Percentiles rank a stretch among this genome's conserved stretches.
phyloP scores from a whole-genome alignment of 345 rosid species.

The Citrus medica region DNA sequence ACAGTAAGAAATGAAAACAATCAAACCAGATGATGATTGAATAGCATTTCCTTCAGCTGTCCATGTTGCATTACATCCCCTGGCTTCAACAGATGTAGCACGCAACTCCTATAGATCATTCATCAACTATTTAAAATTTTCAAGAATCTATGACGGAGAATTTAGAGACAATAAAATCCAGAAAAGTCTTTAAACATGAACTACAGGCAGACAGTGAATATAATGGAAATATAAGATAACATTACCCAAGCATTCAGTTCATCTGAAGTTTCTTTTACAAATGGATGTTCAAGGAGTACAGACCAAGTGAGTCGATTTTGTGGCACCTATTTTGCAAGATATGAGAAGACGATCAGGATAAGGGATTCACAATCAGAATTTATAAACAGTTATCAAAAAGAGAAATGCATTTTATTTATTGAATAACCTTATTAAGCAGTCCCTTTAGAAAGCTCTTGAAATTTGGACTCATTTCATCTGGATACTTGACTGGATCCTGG shows the following conservation, averaged over 20 bases:
- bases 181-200: background rate
- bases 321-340: constrained; percentile 60
- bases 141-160: constrained; percentile 17
- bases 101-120: constrained; percentile 46
- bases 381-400: constrained; percentile 4
- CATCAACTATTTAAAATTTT: constrained; percentile 13
- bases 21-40: constrained; percentile 43
- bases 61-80: constrained; percentile 36
- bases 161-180: background rate
- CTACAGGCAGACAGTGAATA: background rate
- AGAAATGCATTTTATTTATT: background rate
- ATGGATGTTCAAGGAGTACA: constrained; percentile 90
- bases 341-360: constrained; percentile 1
- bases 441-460: constrained; percentile 93
- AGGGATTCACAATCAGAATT: constrained; percentile 4
- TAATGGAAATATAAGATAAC: background rate
- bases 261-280: constrained; percentile 66
- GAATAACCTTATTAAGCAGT: constrained; percentile 81
- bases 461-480: constrained; percentile 80
- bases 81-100: constrained; percentile 34
- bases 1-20: constrained; percentile 28
- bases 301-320: constrained; percentile 96
- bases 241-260: constrained; percentile 74
- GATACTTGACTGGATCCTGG: constrained; percentile 97
- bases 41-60: constrained; percentile 42